These are phyloP conservation scores for Talaromyces albobiverticillius DNA, from an alignment of 2,329 filamentous ascomycete genomes.

Conservation along the genomic window DNA sequence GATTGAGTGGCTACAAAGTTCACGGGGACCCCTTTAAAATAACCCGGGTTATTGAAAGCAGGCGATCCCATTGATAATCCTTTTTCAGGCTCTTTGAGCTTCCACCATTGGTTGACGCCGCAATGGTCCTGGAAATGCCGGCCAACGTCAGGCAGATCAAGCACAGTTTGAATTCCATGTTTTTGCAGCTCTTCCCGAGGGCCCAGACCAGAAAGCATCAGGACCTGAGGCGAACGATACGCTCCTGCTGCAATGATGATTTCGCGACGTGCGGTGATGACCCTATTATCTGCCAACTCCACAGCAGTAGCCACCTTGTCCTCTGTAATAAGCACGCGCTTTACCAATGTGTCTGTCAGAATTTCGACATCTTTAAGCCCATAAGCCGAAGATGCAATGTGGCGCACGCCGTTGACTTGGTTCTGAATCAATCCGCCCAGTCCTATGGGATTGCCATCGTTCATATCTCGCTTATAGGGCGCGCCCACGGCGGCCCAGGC, in stretches of 20 bases:
- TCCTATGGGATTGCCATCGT: constrained; percentile 14
- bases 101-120: constrained; percentile 8
- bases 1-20: constrained; percentile 7
- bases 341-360: constrained; percentile 13
- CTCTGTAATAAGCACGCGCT: not conserved
- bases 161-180: constrained; percentile 22
- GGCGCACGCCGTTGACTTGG: constrained; percentile 7
- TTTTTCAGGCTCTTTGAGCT: constrained; percentile 6
- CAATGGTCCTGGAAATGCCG: constrained; percentile 45
- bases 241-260: constrained; percentile 45
- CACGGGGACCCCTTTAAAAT: constrained; percentile 2
- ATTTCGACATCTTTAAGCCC: constrained; percentile 1
- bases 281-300: constrained; percentile 6
- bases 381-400: constrained; percentile 15
- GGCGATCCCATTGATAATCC: constrained; percentile 2
- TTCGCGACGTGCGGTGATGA: constrained; percentile 34
- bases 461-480: constrained; percentile 8
- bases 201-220: constrained; percentile 32
- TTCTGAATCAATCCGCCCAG: constrained; percentile 14
- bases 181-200: constrained; percentile 26
- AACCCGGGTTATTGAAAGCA: not conserved
- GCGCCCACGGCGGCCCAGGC: constrained; percentile 8
- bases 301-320: constrained; percentile 8
- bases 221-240: constrained; percentile 41
- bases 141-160: constrained; percentile 23